These are phyloP conservation scores for Cylindrotheca closterium DNA, from an alignment of 108 stramenopile genomes.

Conservation along the genomic window DNA sequence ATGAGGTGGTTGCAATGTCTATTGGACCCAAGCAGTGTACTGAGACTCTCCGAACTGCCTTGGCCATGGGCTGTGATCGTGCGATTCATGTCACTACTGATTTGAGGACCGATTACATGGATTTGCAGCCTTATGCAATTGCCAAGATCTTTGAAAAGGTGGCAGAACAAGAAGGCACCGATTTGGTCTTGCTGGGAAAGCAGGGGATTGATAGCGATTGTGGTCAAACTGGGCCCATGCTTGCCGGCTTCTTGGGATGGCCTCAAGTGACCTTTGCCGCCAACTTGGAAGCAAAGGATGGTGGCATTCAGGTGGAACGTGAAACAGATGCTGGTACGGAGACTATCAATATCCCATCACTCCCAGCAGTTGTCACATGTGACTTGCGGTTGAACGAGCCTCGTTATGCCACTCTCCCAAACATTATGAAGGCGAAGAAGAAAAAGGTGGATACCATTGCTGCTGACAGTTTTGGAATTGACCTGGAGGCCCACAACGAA, in stretches of 20 bases:
- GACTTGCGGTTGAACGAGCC: constrained; percentile 99
- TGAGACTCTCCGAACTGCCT: constrained; percentile 92
- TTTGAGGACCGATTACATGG: constrained; percentile 90
- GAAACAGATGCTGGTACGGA: constrained; percentile 97
- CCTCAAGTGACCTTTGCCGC: constrained; percentile 98
- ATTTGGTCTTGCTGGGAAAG: constrained; percentile 96
- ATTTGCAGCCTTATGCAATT: constrained; percentile 96
- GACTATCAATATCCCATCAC: constrained; percentile 57
- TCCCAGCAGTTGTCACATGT: constrained; percentile 96
- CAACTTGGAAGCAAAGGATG: constrained; percentile 70
- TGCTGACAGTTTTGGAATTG: constrained; percentile 86
- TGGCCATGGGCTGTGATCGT: constrained; percentile 89
- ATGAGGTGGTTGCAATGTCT: constrained; percentile 93
- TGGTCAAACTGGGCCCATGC: constrained; percentile 85
- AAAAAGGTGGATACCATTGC: constrained; percentile 90
- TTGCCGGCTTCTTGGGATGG: constrained; percentile 95
- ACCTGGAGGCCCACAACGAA: constrained; percentile 75
- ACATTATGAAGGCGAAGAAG: constrained; percentile 99
- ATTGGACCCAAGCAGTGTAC: constrained; percentile 97
- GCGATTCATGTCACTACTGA: constrained; percentile 95
- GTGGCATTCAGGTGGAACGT: constrained; percentile 82
- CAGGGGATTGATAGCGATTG: constrained; percentile 98
- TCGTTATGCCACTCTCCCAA: constrained; percentile 98
- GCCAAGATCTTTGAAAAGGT: constrained; percentile 76
- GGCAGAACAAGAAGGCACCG: constrained; percentile 83